Evolutionary conservation across 805 yeast genomes (phyloP), one percentile per base, ranked within the genome.

Genomic region (Vanderwaltozyma yarrowii): DNA sequence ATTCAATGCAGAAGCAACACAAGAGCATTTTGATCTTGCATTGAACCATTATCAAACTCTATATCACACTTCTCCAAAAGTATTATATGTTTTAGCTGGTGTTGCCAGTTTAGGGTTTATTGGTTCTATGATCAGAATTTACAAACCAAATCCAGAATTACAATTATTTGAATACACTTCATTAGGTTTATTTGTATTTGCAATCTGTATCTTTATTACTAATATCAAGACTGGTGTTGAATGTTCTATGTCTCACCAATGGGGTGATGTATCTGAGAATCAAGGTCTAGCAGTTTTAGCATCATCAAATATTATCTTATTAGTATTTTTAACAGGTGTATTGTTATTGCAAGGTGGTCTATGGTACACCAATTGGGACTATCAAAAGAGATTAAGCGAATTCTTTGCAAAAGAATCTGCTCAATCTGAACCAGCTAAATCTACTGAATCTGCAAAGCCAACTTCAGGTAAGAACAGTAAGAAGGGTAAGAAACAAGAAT

Each of bases 231-330:
- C 82, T 37, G 97, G 97, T 38, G 67, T 79, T 29, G 71, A 72
- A 48, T 74, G 88, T 40, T 74, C 85, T 38, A 50, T 76, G 20
- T 61, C 71, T 41, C 88, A 87, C 32, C 68, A 76, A 43, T 89
- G 97, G 97, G 97, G 96, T 47, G 97, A 89, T 36, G 95, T 92
- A 36, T 84, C 83, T 52, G 76, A 73, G 57, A 69, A 70, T 43
- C 84, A 94, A 17, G 97, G 97, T 23, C 63, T 89, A 52, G 85
- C 84, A 46, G 95, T 92, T 29, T 74, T 92, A 53, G 96, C 92
- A 30, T 96, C 97, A 5, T 78, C 92, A 21, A 80, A 80, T 61
- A 71, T 80, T 28, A 79, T 89, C 69, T 69, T 84, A 47, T 74
- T 82, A 8, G 58, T 85, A 38, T 67, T 82, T 14, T 65, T 88